Base-by-base conservation (phyloP, 495 filamentous ascomycete species). In the Penicillium pulvis region DNA sequence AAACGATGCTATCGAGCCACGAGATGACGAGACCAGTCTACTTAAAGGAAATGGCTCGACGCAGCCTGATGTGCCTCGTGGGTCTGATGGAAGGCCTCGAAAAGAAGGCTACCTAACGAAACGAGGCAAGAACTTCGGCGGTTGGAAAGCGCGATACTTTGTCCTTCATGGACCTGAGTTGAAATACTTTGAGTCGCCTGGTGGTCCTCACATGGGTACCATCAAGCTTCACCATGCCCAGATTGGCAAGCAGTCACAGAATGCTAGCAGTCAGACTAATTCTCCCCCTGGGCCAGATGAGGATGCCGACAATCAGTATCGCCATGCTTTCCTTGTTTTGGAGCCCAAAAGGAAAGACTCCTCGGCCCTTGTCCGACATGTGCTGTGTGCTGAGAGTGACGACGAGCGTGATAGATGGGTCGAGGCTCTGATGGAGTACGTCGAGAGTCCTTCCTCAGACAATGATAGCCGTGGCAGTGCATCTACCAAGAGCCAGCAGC, bases 71-170 rank as follows among this genome's bases (percentile, higher is more conserved):
- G 77, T 78, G 57, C 65, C 46, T 63, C 68, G 73, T 26, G 83
- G 85, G 0, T 78, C 84, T 9, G 83, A 89, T 59, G 86, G 85
- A 3, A 85, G 85, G 53, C 85, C 88, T 1, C 79, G 86, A 59
- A 93, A 93, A 66, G 92, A 87, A 67, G 94, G 94, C 16, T 98
- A 97, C 77, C 78, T 98, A 31, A 97, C 94, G 7, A 98, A 98
- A 75, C 81, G 89, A 55, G 94, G 94, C 26, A 98, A 98, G 78
- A 97, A 97, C 63, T 98, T 98, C 73, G 94, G 94, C 24, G 94
- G 94, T n/a, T 98, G 94, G 94, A 98, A 98, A 70, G 91, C 91
- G 16, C 83, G 94, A 54, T 98, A 90, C 69, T 98, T 98, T 64
- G 82, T 96, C 45, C 83, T 98, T 1, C 91, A 98, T 65, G 92